Base-by-base conservation (phyloP, 768 basidiomycete species). In the Russula vinacea region DNA sequence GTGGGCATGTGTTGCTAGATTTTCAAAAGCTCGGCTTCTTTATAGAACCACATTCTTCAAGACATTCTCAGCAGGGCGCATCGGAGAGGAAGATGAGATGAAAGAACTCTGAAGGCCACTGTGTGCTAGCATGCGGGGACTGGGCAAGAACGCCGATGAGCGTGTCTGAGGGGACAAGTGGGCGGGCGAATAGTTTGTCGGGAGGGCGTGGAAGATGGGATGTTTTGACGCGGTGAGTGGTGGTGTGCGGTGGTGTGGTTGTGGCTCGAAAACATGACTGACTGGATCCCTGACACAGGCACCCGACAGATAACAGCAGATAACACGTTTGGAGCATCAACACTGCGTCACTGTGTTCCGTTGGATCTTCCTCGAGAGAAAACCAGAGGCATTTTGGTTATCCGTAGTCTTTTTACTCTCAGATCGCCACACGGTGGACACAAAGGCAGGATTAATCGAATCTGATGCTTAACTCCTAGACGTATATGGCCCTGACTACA, bases 111-210 rank as follows among this genome's bases (percentile, higher is more conserved):
- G 73, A 90, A 74, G 56, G 88, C 76, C 3, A 92, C 93, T 49
- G 87, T 74, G 2, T 76, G 67, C 96, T 96, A 89, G 78, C 98
- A 98, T 6, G 84, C 85, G 59, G 89, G 62, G 58, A 98, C 71
- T 0, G 96, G 96, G 85, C 81, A 4, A 84, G 79, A 51, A 96
- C 78, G 19, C 90, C 83, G 29, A 95, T 77, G 67, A 81, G 68
- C 65, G 84, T 78, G 77, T 98, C 96, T 1, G 89, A 80, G 94
- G 66, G 39, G 77, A 73, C 2, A 76, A 73, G 19, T 77, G 74
- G 33, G 78, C 76, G 42, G 75, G 71, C 0, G 77, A 75, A 71
- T 81, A 83, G 72, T 89, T 89, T 70, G 84, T 83, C 0, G 88
- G 88, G 29, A 62, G 44, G 6, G 52, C 2, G 39, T 62, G 29